phyloP scores from a whole-genome alignment of 129 eudicot genomes.

The Solidago caesia region DNA sequence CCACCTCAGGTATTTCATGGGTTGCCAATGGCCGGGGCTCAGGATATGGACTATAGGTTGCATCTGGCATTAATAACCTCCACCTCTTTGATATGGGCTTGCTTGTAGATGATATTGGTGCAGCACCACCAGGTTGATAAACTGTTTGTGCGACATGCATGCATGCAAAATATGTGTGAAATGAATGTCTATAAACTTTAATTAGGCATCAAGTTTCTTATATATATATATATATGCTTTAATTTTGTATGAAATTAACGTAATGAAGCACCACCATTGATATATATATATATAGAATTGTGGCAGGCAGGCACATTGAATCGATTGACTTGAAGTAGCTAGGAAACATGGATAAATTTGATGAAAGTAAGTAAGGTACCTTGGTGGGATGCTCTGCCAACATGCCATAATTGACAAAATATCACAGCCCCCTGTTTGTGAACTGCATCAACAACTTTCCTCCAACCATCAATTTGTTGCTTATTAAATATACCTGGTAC shows the following conservation, averaged over 20 bases:
- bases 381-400: conserved; percentile 92
- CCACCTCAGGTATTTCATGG: conserved; percentile 54
- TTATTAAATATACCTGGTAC: conserved; percentile 73
- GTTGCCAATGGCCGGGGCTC: conserved; percentile 61
- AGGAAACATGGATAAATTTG: background rate
- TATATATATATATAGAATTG: too few relatives aligned
- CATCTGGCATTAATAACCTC: conserved; percentile 90
- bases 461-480: conserved; percentile 85
- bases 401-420: conserved; percentile 95
- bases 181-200: too few relatives aligned
- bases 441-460: conserved; percentile 81
- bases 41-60: conserved; percentile 50
- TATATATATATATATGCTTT: too few relatives aligned
- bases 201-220: too few relatives aligned
- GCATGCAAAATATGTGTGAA: background rate
- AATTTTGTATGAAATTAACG: too few relatives aligned
- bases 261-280: too few relatives aligned
- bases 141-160: conserved; percentile 36
- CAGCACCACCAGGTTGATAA: conserved; percentile 67
- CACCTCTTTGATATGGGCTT: conserved; percentile 78
- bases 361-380: conserved; percentile 32
- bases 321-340: background rate
- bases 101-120: conserved; percentile 81
- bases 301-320: too few relatives aligned
- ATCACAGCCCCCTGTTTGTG: conserved; percentile 72